Evolutionary conservation across 2,329 filamentous ascomycete species (phyloP), one percentile per base, ranked within the genome.

Genomic region (Hypomyces perniciosus): DNA sequence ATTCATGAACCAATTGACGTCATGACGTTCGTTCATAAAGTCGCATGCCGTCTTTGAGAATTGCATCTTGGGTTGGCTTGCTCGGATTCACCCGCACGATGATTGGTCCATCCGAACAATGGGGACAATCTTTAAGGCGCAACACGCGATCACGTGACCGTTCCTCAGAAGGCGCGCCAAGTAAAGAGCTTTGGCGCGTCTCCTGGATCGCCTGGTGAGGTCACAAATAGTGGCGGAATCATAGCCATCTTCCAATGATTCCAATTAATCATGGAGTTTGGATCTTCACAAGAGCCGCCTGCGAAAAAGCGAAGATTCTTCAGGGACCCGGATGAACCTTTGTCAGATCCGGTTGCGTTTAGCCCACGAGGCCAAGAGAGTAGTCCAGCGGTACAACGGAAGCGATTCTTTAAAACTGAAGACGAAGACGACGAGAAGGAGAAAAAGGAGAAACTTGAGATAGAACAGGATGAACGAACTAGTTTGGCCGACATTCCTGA

Each of bases 241-340:
- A 42, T 28, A 12, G 39, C 43, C 34, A 47, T 51, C 34, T 39
- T 30, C 42, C 50, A 39, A 33, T 52, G 49, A 54, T n/a, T 27
- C 29, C 44, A 39, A 20, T 38, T 33, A 37, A 61, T 40, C 35
- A 77, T 76, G 74, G 71, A 68, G 44, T 60, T 65, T 48, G 58
- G 60, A 52, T 62, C 66, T 42, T 68, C 68, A 26, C 62, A 65
- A 45, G 75, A 71, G 43, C 74, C 72, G 56, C 74, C 77, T 1
- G 57, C 61, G 8, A 80, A 80, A 62, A 71, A 64, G 60, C 61
- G 66, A 52, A 67, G 70, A 50, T 67, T 70, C 56, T 70, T 72
- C 46, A 62, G 59, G 44, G 65, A 69, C 48, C 54, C 61, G 38
- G 61, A 63, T 41, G 66, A 69, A 33, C 46, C 57, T n/a, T 57